Evolutionary conservation across 2,329 filamentous ascomycete genomes (phyloP).

Genomic region (Colletotrichum nymphaeae): DNA sequence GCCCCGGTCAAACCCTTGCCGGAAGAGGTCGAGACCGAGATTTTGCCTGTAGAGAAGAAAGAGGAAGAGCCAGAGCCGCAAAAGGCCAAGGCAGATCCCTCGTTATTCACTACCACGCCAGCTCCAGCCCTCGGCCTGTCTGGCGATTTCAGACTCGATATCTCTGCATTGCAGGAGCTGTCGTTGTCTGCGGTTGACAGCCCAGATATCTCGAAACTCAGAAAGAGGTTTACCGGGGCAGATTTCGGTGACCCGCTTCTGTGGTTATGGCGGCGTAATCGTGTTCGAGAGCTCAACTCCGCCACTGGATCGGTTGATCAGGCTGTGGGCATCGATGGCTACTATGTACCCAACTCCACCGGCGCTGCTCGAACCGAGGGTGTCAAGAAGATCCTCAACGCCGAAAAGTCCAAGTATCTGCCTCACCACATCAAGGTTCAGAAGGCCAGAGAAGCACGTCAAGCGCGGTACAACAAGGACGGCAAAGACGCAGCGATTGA

Average conservation of each 20-base stretch:
- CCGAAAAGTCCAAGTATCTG: constrained; percentile 97
- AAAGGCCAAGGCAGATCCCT: constrained; percentile 51
- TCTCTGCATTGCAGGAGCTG: constrained; percentile 57
- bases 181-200: constrained; percentile 56
- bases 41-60: constrained; percentile 28
- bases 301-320: constrained; percentile 40
- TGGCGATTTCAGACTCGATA: constrained; percentile 56
- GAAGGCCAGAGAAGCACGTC: constrained; percentile 89
- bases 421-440: constrained; percentile 98
- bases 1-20: constrained; percentile 43
- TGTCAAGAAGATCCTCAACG: constrained; percentile 94
- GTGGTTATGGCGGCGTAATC: constrained; percentile 69
- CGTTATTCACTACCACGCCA: constrained; percentile 61
- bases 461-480: constrained; percentile 76
- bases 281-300: constrained; percentile 66
- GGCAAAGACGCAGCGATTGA: constrained; percentile 78
- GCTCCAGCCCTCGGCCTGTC: constrained; percentile 59
- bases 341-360: constrained; percentile 87
- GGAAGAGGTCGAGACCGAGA: constrained; percentile 46
- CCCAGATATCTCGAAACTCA: constrained; percentile 61
- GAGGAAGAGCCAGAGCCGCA: constrained; percentile 51
- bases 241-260: constrained; percentile 63
- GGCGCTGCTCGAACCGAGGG: constrained; percentile 93
- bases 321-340: constrained; percentile 65
- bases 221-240: constrained; percentile 57